Conservation (phyloP, 1,284 basidiomycete species). For the Microstroma glucosiphilum region DNA sequence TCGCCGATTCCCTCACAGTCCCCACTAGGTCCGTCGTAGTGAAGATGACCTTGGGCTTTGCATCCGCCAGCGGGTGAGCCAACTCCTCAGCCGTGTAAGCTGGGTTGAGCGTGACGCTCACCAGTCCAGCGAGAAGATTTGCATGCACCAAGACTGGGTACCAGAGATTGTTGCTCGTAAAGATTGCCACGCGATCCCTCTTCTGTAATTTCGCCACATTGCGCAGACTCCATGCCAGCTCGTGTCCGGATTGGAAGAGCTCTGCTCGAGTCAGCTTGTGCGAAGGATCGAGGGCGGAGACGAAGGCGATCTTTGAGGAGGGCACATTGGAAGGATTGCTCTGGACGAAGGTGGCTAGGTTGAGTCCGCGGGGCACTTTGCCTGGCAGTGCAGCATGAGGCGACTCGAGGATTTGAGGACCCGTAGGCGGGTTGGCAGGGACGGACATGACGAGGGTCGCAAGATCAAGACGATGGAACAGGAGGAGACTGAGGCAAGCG, state of each 20-base stretch:
- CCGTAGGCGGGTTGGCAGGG: background rate
- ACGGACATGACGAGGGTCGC: too few relatives aligned
- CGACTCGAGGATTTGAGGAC: slow-evolving; percentile 27
- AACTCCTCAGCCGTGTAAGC: slow-evolving; percentile 44
- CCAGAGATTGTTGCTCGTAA: slow-evolving; percentile 42
- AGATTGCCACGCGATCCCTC: slow-evolving; percentile 36
- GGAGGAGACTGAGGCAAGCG: too few relatives aligned
- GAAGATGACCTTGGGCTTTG: slow-evolving; percentile 33
- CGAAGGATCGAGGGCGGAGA: slow-evolving; percentile 28
- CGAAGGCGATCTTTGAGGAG: slow-evolving; percentile 23
- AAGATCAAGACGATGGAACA: too few relatives aligned
- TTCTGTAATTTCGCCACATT: slow-evolving; percentile 31
- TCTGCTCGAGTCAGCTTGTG: slow-evolving; percentile 30
- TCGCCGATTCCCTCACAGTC: slow-evolving; percentile 28
- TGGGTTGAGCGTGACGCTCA: slow-evolving; percentile 38
- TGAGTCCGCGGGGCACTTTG: slow-evolving; percentile 18
- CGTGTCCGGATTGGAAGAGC: slow-evolving; percentile 24
- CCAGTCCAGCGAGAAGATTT: slow-evolving; percentile 29
- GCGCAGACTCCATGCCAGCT: slow-evolving; percentile 30
- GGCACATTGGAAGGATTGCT: slow-evolving; percentile 34
- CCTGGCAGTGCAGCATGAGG: slow-evolving; percentile 19
- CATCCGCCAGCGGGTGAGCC: slow-evolving; percentile 36
- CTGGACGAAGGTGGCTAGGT: slow-evolving; percentile 34
- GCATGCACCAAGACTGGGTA: slow-evolving; percentile 36
- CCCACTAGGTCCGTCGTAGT: slow-evolving; percentile 28